Evolutionary conservation across 257 asterid genomes (phyloP).

Genomic region (Rhazya stricta): DNA sequence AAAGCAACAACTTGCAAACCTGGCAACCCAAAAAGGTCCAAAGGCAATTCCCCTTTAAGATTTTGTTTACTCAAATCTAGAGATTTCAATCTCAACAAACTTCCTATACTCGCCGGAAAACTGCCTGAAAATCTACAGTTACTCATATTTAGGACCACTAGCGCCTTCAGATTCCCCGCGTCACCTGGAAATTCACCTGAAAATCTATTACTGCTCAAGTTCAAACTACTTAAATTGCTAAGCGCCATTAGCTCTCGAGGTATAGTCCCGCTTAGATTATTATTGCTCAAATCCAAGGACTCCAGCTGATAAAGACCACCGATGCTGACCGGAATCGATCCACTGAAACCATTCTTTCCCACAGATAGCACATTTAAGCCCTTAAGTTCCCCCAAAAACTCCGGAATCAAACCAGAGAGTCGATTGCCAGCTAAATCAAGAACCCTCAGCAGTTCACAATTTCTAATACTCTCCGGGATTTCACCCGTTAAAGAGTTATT

Average conservation of each 20-base stretch:
- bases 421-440: constrained; percentile 57
- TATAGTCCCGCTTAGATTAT: constrained; percentile 46
- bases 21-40: constrained; percentile 69
- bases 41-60: constrained; percentile 69
- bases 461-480: constrained; percentile 38
- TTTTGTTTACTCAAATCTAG: constrained; percentile 78
- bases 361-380: constrained; percentile 39
- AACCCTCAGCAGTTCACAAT: constrained; percentile 40
- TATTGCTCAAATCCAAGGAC: constrained; percentile 58
- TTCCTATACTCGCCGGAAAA: constrained; percentile 55
- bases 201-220: constrained; percentile 55
- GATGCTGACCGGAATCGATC: constrained; percentile 44
- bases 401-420: constrained; percentile 49
- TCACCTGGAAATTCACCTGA: constrained; percentile 39
- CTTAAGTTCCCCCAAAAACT: constrained; percentile 44
- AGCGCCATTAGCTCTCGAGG: constrained; percentile 54
- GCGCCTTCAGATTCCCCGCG: constrained; percentile 39
- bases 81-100: constrained; percentile 46
- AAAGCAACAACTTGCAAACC: constrained; percentile 54
- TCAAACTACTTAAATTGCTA: constrained; percentile 55
- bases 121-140: constrained; percentile 61
- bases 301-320: constrained; percentile 38
- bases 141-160: constrained; percentile 66
- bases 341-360: constrained; percentile 54
- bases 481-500: constrained; percentile 57